Percentiles rank a stretch among this genome's conserved stretches.
Conservation (phyloP, 2,329 filamentous ascomycete species). For the Tolypocladium guangdongense region DNA sequence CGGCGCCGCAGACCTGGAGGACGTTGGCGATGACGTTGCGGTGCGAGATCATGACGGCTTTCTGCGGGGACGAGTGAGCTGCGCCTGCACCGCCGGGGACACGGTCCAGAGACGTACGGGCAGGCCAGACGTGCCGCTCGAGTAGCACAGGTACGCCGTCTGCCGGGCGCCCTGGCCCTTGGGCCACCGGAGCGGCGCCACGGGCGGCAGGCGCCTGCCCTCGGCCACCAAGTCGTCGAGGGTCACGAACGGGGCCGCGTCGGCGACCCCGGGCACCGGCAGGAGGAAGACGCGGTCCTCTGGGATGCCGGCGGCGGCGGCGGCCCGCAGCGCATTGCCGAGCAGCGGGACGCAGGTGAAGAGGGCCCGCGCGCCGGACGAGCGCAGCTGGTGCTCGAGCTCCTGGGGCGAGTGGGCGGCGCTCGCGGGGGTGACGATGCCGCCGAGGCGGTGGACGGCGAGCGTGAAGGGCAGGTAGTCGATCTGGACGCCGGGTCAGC, state of each 20-base stretch:
- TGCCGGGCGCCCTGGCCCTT: constrained; percentile 56
- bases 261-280: constrained; percentile 49
- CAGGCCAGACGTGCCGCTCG: constrained; percentile 67
- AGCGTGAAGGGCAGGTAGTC: constrained; percentile 65
- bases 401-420: constrained; percentile 62
- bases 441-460: constrained; percentile 65
- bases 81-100: too few species aligned
- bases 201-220: constrained; percentile 40
- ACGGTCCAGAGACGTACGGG: constrained; percentile 39
- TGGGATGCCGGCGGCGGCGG: constrained; percentile 51
- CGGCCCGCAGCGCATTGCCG: constrained; percentile 51
- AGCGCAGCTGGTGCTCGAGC: constrained; percentile 59
- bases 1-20: constrained; percentile 45
- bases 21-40: constrained; percentile 69
- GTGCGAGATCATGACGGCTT: constrained; percentile 79
- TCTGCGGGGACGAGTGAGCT: constrained; percentile 29
- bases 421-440: constrained; percentile 63
- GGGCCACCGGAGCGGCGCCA: constrained; percentile 48
- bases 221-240: constrained; percentile 54
- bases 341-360: constrained; percentile 63
- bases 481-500: too few species aligned
- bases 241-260: constrained; percentile 46
- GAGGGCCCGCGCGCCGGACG: constrained; percentile 56
- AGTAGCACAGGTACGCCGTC: constrained; percentile 69
- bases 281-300: constrained; percentile 57